Evolutionary conservation across 148 eudicot genomes (phyloP).

Genomic region (Spergularia marina): DNA sequence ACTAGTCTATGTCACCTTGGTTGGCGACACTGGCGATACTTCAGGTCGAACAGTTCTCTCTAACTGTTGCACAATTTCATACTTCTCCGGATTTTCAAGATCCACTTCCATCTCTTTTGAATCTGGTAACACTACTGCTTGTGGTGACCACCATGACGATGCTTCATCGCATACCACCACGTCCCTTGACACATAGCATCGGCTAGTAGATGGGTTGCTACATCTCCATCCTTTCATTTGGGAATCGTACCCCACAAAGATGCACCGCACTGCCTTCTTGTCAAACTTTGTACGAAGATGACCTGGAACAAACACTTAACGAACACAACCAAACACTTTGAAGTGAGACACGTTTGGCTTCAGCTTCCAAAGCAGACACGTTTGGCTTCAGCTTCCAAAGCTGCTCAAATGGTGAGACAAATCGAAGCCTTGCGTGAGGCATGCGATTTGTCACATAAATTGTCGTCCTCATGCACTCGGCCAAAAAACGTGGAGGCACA

Average conservation of each 20-base stretch:
- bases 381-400: neutral
- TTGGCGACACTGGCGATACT: too few species aligned
- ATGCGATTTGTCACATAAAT: neutral
- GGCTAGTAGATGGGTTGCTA: slow-evolving; percentile 1
- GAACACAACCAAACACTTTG: neutral
- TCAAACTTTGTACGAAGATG: neutral
- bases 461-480: neutral
- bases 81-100: too few species aligned
- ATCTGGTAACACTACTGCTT: too few species aligned
- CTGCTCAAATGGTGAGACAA: slow-evolving; percentile 10
- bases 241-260: slow-evolving; percentile 13
- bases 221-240: slow-evolving; percentile 13
- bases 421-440: slow-evolving; percentile 12
- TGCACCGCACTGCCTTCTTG: neutral
- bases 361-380: neutral
- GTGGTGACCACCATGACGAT: too few species aligned
- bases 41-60: too few species aligned
- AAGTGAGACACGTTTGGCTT: slow-evolving; percentile 4
- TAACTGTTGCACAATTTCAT: too few species aligned
- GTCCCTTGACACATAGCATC: too few species aligned
- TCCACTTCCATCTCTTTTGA: too few species aligned
- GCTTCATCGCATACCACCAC: too few species aligned
- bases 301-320: slow-evolving; percentile 11
- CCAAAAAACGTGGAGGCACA: slow-evolving; percentile 9
- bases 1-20: too few species aligned